Percentiles rank a stretch among this genome's conserved stretches.
phyloP scores from a whole-genome alignment of 495 filamentous ascomycete species.

The Aspergillus nanangensis region DNA sequence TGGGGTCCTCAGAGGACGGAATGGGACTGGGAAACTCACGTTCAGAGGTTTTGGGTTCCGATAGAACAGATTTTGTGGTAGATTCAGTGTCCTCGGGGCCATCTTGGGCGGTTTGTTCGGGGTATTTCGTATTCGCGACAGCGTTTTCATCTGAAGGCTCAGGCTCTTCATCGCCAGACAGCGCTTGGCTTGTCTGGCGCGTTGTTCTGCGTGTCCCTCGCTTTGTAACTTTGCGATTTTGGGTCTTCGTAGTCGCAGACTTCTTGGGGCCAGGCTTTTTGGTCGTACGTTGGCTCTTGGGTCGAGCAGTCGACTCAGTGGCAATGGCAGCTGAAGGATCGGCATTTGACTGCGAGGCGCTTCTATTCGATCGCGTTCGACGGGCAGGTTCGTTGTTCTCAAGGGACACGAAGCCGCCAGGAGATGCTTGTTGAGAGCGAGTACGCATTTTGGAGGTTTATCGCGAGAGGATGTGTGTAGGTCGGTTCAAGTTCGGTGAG shows the following conservation, averaged over 20 bases:
- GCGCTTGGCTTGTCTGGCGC: background rate
- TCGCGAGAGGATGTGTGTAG: background rate
- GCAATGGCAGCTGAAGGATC: background rate
- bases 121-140: background rate
- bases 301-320: slow-evolving; percentile 8
- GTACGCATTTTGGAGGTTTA: slow-evolving; percentile 18
- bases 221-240: background rate
- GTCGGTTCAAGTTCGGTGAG: background rate
- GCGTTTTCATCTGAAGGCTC: background rate
- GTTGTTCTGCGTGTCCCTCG: background rate
- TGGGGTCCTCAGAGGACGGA: background rate
- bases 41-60: slow-evolving; percentile 9
- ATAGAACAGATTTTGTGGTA: slow-evolving; percentile 1
- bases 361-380: slow-evolving; percentile 15
- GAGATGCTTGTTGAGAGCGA: slow-evolving; percentile 20
- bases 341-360: slow-evolving; percentile 6
- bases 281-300: slow-evolving; percentile 11
- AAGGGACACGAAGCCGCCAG: slow-evolving; percentile 20
- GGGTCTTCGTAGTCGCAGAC: slow-evolving; percentile 3
- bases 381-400: slow-evolving; percentile 11
- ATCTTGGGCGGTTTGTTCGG: background rate
- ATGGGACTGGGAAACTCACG: slow-evolving; percentile 4
- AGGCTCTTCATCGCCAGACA: background rate
- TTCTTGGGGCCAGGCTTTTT: slow-evolving; percentile 11
- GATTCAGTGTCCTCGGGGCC: background rate